phyloP scores from a whole-genome alignment of 805 yeast species.

The Wickerhamiella shivajii region DNA sequence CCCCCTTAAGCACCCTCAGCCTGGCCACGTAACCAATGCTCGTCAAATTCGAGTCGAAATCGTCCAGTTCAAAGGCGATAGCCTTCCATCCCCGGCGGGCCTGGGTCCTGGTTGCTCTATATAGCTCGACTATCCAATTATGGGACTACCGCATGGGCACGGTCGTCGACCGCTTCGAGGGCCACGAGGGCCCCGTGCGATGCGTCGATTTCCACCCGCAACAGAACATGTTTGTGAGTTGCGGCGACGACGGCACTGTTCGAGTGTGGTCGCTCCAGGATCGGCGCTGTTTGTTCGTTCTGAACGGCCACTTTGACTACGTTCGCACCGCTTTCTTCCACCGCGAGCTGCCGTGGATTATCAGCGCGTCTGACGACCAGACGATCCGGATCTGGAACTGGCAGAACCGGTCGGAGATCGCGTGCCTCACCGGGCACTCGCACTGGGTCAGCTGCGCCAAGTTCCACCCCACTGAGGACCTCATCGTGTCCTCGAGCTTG shows the following conservation, averaged over 20 bases:
- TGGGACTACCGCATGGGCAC: slow-evolving; percentile 99
- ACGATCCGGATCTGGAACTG: slow-evolving; percentile 99
- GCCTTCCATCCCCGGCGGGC: slow-evolving; percentile 94
- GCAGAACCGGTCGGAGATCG: slow-evolving; percentile 96
- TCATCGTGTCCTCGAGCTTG: slow-evolving; percentile 86
- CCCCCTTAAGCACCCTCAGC: background rate
- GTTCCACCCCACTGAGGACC: slow-evolving; percentile 90
- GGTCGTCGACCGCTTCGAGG: slow-evolving; percentile 87
- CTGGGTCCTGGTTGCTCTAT: slow-evolving; percentile 89
- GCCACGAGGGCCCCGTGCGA: slow-evolving; percentile 97
- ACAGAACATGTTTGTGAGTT: slow-evolving; percentile 91
- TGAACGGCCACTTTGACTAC: slow-evolving; percentile 89
- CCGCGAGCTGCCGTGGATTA: slow-evolving; percentile 92
- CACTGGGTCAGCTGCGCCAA: slow-evolving; percentile 98
- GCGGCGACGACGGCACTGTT: slow-evolving; percentile 92
- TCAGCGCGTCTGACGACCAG: slow-evolving; percentile 93
- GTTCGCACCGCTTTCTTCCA: slow-evolving; percentile 91
- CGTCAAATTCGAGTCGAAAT: slow-evolving; percentile 80
- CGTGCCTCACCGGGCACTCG: slow-evolving; percentile 93
- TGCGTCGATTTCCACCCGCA: slow-evolving; percentile 94
- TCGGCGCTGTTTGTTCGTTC: slow-evolving; percentile 79
- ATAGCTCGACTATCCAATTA: slow-evolving; percentile 94
- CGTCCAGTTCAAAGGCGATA: slow-evolving; percentile 93
- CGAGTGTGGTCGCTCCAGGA: slow-evolving; percentile 93
- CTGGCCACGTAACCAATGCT: slow-evolving; percentile 14